Percentiles rank a stretch among this genome's conserved stretches.
Conservation (phyloP, 805 yeast species). For the Metschnikowia henanensis region DNA sequence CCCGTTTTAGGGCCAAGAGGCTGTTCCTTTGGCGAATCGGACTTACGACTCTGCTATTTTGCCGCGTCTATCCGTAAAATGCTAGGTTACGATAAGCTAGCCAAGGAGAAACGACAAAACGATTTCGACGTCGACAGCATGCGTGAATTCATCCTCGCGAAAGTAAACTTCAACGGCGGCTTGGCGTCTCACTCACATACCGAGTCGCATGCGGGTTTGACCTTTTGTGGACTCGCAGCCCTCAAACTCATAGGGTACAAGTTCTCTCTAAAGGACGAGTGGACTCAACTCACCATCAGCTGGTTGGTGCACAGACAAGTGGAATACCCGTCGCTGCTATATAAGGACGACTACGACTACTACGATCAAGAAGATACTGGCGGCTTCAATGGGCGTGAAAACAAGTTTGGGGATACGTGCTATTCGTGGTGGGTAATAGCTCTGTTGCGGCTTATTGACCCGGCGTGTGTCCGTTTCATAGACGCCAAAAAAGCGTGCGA, state of each 20-base stretch:
- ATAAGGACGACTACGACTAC: slow-evolving; percentile 32
- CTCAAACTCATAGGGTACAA: slow-evolving; percentile 41
- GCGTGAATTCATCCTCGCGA: slow-evolving; percentile 29
- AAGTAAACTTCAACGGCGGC: slow-evolving; percentile 63
- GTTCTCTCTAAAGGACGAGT: slow-evolving; percentile 13
- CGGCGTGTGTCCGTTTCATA: slow-evolving; percentile 26
- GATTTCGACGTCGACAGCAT: slow-evolving; percentile 47
- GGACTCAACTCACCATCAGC: slow-evolving; percentile 38
- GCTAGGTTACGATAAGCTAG: slow-evolving; percentile 38
- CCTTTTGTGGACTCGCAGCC: slow-evolving; percentile 78
- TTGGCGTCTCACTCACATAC: slow-evolving; percentile 49
- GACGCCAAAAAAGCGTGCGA: slow-evolving; percentile 33
- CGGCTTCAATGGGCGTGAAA: slow-evolving; percentile 85
- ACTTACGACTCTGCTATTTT: slow-evolving; percentile 71
- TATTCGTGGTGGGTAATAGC: slow-evolving; percentile 83
- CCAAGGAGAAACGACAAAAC: slow-evolving; percentile 18
- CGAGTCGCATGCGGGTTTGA: slow-evolving; percentile 86
- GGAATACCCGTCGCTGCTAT: slow-evolving; percentile 23
- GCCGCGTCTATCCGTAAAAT: slow-evolving; percentile 65
- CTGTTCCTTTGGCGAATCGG: slow-evolving; percentile 59
- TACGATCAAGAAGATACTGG: slow-evolving; percentile 59
- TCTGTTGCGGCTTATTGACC: slow-evolving; percentile 47
- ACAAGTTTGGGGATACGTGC: slow-evolving; percentile 84
- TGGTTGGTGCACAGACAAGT: slow-evolving; percentile 73
- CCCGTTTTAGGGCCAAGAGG: slow-evolving; percentile 29